Evolutionary conservation across 768 basidiomycete genomes (phyloP).

Genomic region (Termitomyces titanicus): DNA sequence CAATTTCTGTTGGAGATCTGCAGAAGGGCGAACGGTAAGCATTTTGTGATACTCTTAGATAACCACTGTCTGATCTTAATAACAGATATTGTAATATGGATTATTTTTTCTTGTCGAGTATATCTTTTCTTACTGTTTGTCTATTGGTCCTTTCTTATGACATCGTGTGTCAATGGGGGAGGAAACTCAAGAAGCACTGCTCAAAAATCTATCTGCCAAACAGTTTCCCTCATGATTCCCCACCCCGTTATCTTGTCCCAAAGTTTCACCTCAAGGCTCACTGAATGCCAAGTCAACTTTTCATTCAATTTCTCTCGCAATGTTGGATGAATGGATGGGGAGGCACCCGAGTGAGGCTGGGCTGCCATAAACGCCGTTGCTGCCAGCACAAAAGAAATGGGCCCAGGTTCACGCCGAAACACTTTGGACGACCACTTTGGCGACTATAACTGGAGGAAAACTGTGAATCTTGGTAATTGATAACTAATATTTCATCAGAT

Average conservation of each 20-base stretch:
- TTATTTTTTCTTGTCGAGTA: conserved; percentile 20
- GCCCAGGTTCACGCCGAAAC: conserved; percentile 19
- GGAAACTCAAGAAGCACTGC: conserved; percentile 17
- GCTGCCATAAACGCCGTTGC: conserved; percentile 17
- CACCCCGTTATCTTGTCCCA: conserved; percentile 19
- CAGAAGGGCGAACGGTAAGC: not conserved
- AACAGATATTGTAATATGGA: conserved; percentile 21
- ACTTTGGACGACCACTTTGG: conserved; percentile 22
- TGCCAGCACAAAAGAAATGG: conserved; percentile 22
- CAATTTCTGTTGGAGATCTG: not conserved
- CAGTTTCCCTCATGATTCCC: not conserved
- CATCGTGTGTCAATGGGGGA: conserved; percentile 26
- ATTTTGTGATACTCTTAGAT: not conserved
- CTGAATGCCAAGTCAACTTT: conserved; percentile 18
- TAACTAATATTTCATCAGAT: not conserved
- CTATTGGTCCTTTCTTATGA: conserved; percentile 21
- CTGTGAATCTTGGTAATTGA: conserved; percentile 15
- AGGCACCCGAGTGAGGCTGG: conserved; percentile 23
- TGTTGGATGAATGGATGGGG: conserved; percentile 13
- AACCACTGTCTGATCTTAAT: not conserved
- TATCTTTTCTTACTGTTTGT: conserved; percentile 9
- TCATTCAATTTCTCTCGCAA: conserved; percentile 20
- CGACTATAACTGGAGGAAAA: conserved; percentile 25
- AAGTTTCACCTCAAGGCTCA: conserved; percentile 30
- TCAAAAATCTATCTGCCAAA: conserved; percentile 1